Evolutionary conservation across 1,284 basidiomycete species (phyloP).

Genomic region (Trametes polyzona): DNA sequence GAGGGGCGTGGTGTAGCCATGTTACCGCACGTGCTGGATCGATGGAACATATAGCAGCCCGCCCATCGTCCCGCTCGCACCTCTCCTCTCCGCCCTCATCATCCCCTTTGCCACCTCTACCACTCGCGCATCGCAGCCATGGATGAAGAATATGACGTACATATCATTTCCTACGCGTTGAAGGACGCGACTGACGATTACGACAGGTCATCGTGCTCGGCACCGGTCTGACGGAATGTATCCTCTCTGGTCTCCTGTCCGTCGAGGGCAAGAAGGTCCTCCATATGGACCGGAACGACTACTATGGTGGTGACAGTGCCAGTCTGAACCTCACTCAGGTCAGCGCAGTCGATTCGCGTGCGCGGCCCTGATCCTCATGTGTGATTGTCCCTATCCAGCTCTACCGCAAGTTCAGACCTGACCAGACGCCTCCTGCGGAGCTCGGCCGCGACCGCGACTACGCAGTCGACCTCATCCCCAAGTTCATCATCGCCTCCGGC

Average conservation of each 20-base stretch:
- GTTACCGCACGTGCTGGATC: slow-evolving; percentile 28
- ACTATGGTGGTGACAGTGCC: slow-evolving; percentile 98
- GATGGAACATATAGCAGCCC: slow-evolving; percentile 26
- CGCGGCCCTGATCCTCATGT: slow-evolving; percentile 12
- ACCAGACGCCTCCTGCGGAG: slow-evolving; percentile 71
- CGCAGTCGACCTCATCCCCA: slow-evolving; percentile 92
- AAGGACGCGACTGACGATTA: slow-evolving; percentile 2
- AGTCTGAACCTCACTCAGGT: slow-evolving; percentile 98
- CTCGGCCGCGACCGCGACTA: slow-evolving; percentile 96
- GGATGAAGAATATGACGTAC: slow-evolving; percentile 91
- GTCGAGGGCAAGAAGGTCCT: slow-evolving; percentile 99
- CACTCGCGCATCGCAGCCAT: slow-evolving; percentile 45
- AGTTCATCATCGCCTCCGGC: slow-evolving; percentile 98
- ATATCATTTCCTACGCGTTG: background rate
- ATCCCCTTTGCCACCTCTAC: slow-evolving; percentile 15
- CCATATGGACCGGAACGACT: slow-evolving; percentile 99
- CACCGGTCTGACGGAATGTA: slow-evolving; percentile 97
- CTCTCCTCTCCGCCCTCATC: slow-evolving; percentile 14
- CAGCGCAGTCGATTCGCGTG: slow-evolving; percentile 28
- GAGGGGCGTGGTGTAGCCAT: slow-evolving; percentile 10
- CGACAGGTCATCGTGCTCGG: slow-evolving; percentile 90
- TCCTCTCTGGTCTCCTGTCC: slow-evolving; percentile 94
- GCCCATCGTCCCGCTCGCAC: slow-evolving; percentile 1
- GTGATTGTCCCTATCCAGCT: slow-evolving; percentile 62
- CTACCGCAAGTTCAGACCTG: slow-evolving; percentile 93